Conservation (phyloP, 805 yeast genomes). For the Candida nanaspora region DNA sequence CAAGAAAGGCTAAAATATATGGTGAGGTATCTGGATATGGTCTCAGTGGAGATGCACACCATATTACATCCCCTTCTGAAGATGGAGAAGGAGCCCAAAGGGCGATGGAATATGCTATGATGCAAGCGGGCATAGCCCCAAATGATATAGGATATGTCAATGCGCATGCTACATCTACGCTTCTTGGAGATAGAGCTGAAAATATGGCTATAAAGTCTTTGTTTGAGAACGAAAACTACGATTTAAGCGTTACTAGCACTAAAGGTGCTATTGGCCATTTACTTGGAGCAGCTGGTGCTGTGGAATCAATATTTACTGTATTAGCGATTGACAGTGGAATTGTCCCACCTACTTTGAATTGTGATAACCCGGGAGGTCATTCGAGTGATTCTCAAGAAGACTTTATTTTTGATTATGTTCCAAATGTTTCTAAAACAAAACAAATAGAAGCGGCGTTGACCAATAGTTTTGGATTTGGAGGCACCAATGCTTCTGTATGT, state of each 20-base stretch:
- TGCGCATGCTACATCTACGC: slow-evolving; percentile 96
- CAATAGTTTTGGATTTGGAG: slow-evolving; percentile 97
- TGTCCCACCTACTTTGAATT: slow-evolving; percentile 79
- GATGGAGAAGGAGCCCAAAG: slow-evolving; percentile 79
- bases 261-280: slow-evolving; percentile 93
- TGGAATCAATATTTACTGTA: slow-evolving; percentile 79
- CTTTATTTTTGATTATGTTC: slow-evolving; percentile 53
- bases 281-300: slow-evolving; percentile 93
- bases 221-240: slow-evolving; percentile 32
- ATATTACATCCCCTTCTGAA: slow-evolving; percentile 84
- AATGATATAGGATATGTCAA: slow-evolving; percentile 66
- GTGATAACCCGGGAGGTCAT: slow-evolving; percentile 44
- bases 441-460: slow-evolving; percentile 56
- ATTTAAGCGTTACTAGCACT: slow-evolving; percentile 62
- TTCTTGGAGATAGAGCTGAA: slow-evolving; percentile 85
- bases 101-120: slow-evolving; percentile 75
- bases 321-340: slow-evolving; percentile 49
- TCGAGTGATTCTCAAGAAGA: slow-evolving; percentile 34
- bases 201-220: slow-evolving; percentile 59
- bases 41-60: slow-evolving; percentile 83
- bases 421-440: slow-evolving; percentile 32
- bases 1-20: slow-evolving; percentile 57
- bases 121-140: slow-evolving; percentile 39
- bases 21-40: slow-evolving; percentile 90
- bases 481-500: slow-evolving; percentile 77